A percentile compares a stretch with the other conserved stretches of the same genome.
phyloP scores from a whole-genome alignment of 129 eudicot species.

The Pseudognaphalium luteoalbum region DNA sequence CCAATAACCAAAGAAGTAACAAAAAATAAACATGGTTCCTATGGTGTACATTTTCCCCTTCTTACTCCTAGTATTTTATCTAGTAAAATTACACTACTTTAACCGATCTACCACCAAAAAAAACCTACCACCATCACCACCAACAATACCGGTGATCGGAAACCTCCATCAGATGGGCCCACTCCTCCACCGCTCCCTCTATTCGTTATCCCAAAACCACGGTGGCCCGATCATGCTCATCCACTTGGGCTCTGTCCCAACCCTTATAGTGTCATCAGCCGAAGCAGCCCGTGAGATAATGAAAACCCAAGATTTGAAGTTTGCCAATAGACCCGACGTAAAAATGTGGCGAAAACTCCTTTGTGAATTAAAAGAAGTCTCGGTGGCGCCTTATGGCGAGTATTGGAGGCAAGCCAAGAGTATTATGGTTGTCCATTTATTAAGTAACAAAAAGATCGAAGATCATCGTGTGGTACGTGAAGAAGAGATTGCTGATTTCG shows the following conservation, averaged over 20 bases:
- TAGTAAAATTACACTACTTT: slow-evolving; percentile 25
- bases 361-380: slow-evolving; percentile 44
- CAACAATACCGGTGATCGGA: slow-evolving; percentile 66
- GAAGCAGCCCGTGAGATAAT: slow-evolving; percentile 60
- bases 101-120: slow-evolving; percentile 14
- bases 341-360: slow-evolving; percentile 35
- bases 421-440: slow-evolving; percentile 51
- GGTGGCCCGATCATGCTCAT: slow-evolving; percentile 67
- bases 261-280: slow-evolving; percentile 60
- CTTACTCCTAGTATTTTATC: slow-evolving; percentile 27
- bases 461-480: slow-evolving; percentile 40
- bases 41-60: slow-evolving; percentile 16
- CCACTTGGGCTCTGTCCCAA: slow-evolving; percentile 52
- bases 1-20: not conserved
- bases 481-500: slow-evolving; percentile 42
- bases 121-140: slow-evolving; percentile 72
- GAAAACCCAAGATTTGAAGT: slow-evolving; percentile 61
- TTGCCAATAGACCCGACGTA: slow-evolving; percentile 52
- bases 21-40: slow-evolving; percentile 6
- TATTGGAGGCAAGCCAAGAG: slow-evolving; percentile 74
- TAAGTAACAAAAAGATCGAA: slow-evolving; percentile 58
- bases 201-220: slow-evolving; percentile 40
- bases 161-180: slow-evolving; percentile 63
- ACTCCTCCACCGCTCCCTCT: slow-evolving; percentile 55
- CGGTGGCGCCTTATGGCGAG: slow-evolving; percentile 67